These are phyloP conservation scores for Apiotrichum sp. DNA, from an alignment of 1,284 basidiomycete species.

Conservation along the genomic window DNA sequence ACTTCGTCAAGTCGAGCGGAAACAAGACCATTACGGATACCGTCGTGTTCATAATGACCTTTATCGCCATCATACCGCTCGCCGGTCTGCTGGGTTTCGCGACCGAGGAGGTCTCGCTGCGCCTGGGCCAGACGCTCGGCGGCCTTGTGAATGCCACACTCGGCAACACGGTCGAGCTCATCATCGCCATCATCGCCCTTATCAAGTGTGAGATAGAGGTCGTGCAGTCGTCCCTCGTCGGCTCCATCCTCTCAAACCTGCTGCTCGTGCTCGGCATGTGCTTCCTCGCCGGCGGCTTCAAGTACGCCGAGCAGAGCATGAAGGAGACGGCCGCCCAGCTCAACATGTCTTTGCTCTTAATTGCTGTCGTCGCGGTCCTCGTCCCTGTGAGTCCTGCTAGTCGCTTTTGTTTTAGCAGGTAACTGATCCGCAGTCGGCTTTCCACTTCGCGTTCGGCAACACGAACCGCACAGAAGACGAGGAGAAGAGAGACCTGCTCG, in stretches of 20 bases:
- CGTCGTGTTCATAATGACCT: constrained; percentile 41
- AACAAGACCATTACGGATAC: constrained; percentile 41
- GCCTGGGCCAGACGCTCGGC: constrained; percentile 73
- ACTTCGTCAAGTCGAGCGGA: constrained; percentile 43
- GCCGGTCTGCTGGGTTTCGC: constrained; percentile 57
- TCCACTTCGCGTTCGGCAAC: constrained; percentile 47
- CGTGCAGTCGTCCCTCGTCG: constrained; percentile 68
- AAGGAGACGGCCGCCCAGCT: constrained; percentile 45
- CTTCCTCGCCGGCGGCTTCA: constrained; percentile 46
- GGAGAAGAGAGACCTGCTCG: constrained; percentile 55
- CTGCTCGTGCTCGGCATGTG: constrained; percentile 78
- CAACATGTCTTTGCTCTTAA: constrained; percentile 51
- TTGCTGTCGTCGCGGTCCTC: constrained; percentile 50
- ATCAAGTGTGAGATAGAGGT: constrained; percentile 74
- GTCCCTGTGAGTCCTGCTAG: constrained; percentile 33
- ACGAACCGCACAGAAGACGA: constrained; percentile 35
- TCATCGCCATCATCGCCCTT: constrained; percentile 78
- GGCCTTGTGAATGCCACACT: constrained; percentile 76
- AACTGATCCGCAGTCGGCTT: constrained; percentile 44
- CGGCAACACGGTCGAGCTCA: constrained; percentile 57
- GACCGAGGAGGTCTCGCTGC: constrained; percentile 76
- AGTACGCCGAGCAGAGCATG: constrained; percentile 45
- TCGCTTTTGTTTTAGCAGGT: too few species aligned
- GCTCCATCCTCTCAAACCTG: constrained; percentile 71
- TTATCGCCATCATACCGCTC: constrained; percentile 48